A percentile compares a stretch with the other conserved stretches of the same genome.
phyloP scores from a whole-genome alignment of 2,329 filamentous ascomycete genomes.

The Fusarium globosum region DNA sequence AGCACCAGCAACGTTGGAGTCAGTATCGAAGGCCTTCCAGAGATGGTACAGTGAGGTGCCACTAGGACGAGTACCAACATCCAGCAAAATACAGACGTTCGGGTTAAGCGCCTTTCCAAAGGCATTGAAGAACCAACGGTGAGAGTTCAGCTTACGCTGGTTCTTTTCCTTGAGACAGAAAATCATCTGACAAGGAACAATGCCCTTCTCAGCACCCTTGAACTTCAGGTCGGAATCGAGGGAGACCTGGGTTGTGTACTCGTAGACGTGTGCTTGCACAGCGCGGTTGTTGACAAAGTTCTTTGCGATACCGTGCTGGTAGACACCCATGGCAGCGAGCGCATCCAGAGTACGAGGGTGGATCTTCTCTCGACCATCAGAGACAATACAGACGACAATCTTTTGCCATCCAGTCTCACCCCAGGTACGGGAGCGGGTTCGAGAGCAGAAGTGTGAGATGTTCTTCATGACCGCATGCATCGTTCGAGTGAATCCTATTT shows the following conservation, averaged over 20 bases:
- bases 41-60: slow-evolving; percentile 94
- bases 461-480: slow-evolving; percentile 99
- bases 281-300: slow-evolving; percentile 97
- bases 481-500: slow-evolving; percentile 94
- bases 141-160: slow-evolving; percentile 96
- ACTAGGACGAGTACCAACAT: slow-evolving; percentile 94
- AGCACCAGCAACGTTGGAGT: slow-evolving; percentile 96
- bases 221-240: slow-evolving; percentile 96
- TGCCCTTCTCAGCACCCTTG: slow-evolving; percentile 98
- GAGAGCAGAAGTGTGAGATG: slow-evolving; percentile 94
- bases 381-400: slow-evolving; percentile 97
- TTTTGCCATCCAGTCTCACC: slow-evolving; percentile 98
- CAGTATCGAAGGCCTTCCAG: slow-evolving; percentile 98
- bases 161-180: slow-evolving; percentile 99
- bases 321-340: slow-evolving; percentile 95
- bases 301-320: slow-evolving; percentile 98
- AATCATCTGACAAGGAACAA: slow-evolving; percentile 97
- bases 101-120: slow-evolving; percentile 93
- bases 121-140: slow-evolving; percentile 99
- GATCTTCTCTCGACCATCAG: slow-evolving; percentile 89
- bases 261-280: slow-evolving; percentile 96
- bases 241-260: slow-evolving; percentile 98
- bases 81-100: slow-evolving; percentile 95
- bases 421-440: slow-evolving; percentile 93
- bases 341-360: slow-evolving; percentile 94